phyloP scores from a whole-genome alignment of 192 early-diverging fungal species.

The Coemansia sp. region DNA sequence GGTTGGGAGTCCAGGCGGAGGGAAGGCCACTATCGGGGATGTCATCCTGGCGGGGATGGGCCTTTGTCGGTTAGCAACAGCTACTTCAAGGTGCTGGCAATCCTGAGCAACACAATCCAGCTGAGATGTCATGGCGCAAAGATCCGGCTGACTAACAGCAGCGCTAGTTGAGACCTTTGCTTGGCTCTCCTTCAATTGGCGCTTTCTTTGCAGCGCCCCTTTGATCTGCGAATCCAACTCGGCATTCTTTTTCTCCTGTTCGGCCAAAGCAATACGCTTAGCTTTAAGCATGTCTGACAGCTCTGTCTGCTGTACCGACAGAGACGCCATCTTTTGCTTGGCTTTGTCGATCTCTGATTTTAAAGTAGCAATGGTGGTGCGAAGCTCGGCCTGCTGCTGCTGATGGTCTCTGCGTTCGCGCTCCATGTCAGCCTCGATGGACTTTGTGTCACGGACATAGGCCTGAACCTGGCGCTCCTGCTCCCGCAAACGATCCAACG shows the following conservation, averaged over 20 bases:
- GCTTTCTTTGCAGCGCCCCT: constrained; percentile 2
- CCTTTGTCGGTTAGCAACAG: too few relatives aligned
- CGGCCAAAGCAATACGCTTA: constrained; percentile 14
- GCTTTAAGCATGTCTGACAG: constrained; percentile 5
- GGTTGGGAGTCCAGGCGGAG: not conserved
- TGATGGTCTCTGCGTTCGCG: constrained; percentile 28
- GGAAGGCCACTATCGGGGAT: not conserved
- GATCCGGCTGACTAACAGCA: constrained; percentile 17
- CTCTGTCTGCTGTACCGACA: constrained; percentile 13
- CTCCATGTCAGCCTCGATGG: constrained; percentile 17
- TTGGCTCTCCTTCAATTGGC: constrained; percentile 13
- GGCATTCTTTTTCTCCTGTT: constrained; percentile 26
- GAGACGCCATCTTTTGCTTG: constrained; percentile 1
- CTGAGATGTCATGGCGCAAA: constrained; percentile 11
- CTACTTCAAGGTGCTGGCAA: constrained; percentile 4
- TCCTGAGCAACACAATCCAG: constrained; percentile 10
- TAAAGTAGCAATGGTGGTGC: constrained; percentile 10
- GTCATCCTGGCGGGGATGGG: too few relatives aligned
- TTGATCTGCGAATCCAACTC: constrained; percentile 18
- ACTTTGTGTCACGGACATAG: constrained; percentile 17
- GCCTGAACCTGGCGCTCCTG: constrained; percentile 14
- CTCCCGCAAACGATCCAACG: constrained; percentile 16
- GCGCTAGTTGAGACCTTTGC: not conserved
- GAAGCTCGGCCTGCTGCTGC: constrained; percentile 21
- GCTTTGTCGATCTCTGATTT: constrained; percentile 24